These are phyloP conservation scores for Microcyclospora tardicrescens DNA, from an alignment of 2,329 filamentous ascomycete genomes.

Conservation along the genomic window DNA sequence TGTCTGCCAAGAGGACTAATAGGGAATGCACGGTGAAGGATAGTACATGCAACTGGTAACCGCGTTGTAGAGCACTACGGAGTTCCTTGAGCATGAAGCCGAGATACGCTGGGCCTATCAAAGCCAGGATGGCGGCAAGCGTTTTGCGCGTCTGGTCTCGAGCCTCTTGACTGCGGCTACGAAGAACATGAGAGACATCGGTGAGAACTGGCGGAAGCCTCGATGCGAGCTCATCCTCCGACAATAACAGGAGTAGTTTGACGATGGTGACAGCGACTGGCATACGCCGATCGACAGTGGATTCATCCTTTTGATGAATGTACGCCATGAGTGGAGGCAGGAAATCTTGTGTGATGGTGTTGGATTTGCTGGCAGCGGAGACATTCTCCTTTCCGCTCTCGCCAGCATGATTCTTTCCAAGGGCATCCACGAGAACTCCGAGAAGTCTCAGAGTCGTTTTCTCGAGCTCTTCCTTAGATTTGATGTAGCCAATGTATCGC, in stretches of 20 bases:
- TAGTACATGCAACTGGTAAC: constrained; percentile 87
- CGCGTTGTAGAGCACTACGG: constrained; percentile 64
- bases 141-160: constrained; percentile 86
- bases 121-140: constrained; percentile 64
- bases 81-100: constrained; percentile 91
- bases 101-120: constrained; percentile 72
- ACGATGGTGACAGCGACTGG: constrained; percentile 81
- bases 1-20: constrained; percentile 59
- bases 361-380: constrained; percentile 8
- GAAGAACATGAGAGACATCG: constrained; percentile 84
- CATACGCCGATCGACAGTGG: constrained; percentile 82
- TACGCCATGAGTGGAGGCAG: constrained; percentile 70
- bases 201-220: constrained; percentile 73
- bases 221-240: constrained; percentile 56
- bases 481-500: constrained; percentile 70
- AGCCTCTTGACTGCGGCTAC: constrained; percentile 77
- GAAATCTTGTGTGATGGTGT: constrained; percentile 52
- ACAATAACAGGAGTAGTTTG: constrained; percentile 72
- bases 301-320: constrained; percentile 87
- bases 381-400: not conserved
- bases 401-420: constrained; percentile 32
- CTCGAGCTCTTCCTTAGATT: constrained; percentile 66
- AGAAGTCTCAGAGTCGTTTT: constrained; percentile 77
- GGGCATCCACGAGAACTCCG: constrained; percentile 65
- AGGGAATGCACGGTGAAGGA: constrained; percentile 93